Evolutionary conservation across 108 stramenopile species (phyloP).

Genomic region (Schizochytrium sp.): DNA sequence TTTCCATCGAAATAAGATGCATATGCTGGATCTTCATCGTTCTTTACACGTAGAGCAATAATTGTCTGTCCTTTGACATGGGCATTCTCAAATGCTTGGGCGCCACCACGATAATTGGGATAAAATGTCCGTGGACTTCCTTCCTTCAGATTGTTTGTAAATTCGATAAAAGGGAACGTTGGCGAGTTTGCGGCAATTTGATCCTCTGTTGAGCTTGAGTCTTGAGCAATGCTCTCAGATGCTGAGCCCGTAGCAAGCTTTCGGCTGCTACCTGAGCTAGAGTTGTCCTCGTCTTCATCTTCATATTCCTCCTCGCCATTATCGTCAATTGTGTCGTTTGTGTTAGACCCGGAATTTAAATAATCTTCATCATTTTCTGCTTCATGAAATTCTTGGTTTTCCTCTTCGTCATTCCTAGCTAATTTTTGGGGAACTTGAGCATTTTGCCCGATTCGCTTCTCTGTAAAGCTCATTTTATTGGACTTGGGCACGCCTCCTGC

Average conservation of each 20-base stretch:
- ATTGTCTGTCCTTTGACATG: background rate
- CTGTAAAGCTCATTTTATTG: background rate
- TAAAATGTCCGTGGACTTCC: background rate
- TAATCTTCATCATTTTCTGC: background rate
- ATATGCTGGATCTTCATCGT: background rate
- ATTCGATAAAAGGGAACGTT: conserved; percentile 7
- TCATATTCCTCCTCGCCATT: conserved; percentile 36
- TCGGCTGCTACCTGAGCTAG: no score
- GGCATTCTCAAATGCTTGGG: background rate
- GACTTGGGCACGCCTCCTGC: background rate
- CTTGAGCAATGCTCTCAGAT: no score
- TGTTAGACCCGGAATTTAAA: background rate
- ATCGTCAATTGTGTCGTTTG: background rate
- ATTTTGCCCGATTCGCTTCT: no score
- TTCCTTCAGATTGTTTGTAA: background rate
- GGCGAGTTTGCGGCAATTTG: background rate
- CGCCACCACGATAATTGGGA: background rate
- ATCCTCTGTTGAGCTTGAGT: background rate
- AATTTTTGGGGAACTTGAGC: no score
- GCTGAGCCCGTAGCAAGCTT: no score
- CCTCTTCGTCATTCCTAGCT: no score
- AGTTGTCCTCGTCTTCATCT: background rate
- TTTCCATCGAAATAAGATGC: conserved; percentile 20
- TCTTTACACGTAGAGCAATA: background rate
- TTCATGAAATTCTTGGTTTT: no score